Evolutionary conservation across 805 yeast species (phyloP), one percentile per base, ranked within the genome.

Genomic region (Wickerhamiella parazyma): DNA sequence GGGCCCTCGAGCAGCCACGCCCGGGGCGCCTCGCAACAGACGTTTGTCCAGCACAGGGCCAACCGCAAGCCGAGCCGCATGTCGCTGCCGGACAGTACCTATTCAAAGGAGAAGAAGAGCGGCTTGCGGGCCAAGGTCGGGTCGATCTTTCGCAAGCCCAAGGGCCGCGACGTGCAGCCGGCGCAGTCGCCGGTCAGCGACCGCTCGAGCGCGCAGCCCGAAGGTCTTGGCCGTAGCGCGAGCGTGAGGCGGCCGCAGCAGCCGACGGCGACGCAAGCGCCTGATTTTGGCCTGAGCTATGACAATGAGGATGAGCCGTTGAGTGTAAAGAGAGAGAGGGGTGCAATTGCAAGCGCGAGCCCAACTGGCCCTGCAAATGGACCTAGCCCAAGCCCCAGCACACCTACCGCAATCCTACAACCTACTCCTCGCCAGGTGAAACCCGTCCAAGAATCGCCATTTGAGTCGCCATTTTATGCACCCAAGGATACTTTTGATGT

Each of bases 91-190:
- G 49, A 51, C 21, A 43, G 47, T 26, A 19, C 26, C 24, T 24
- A 26, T 45, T 17, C 31, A 20, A 45, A 38, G 36, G 21, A 38
- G 11, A 25, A 33, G 3, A 45, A 41, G 17, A 26, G 44, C 19
- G 50, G 52, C 26, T 52, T 61, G 38, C 48, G 61, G 16, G 57
- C 64, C 24, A 55, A 56, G 44, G 62, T 62, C 8, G 65, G 65
- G 35, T 60, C 65, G 12, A 57, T 62, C 33, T 61, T 62, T 50
- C 52, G 65, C 31, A 49, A 56, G 40, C 48, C 52, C 29, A 57
- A 52, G 52, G 49, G 45, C 47, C 42, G 36, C 42, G 38, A 35
- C 31, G 18, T 26, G 12, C 14, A 33, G 17, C 38, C 14, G 36
- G 35, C 48, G 42, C 42, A 35, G 21, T 17, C 28, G 17, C 38